phyloP scores from a whole-genome alignment of 495 filamentous ascomycete species.

The Daldinia vernicosa region DNA sequence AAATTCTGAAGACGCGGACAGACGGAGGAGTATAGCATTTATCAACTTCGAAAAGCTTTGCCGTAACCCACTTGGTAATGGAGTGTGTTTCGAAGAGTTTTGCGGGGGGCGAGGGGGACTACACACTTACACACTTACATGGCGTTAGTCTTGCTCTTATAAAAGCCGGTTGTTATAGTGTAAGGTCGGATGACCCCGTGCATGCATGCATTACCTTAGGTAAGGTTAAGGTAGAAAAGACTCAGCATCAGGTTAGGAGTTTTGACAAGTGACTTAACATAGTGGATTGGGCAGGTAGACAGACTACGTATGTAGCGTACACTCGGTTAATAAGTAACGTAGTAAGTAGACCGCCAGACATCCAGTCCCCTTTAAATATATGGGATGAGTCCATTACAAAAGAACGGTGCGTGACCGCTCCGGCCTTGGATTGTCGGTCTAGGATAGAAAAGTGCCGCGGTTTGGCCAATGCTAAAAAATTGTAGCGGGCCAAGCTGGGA shows the following conservation, averaged over 20 bases:
- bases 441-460: conserved; percentile 31
- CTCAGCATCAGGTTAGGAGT: not conserved
- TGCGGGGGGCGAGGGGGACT: conserved; percentile 5
- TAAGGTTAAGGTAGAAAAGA: conserved; percentile 1
- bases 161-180: not conserved
- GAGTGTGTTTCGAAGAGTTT: conserved; percentile 3
- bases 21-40: conserved; percentile 31
- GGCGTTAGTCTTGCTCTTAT: not conserved
- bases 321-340: conserved; percentile 7
- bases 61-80: conserved; percentile 13
- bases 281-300: conserved; percentile 4
- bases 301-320: conserved; percentile 1
- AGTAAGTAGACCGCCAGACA: conserved; percentile 32
- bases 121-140: not conserved
- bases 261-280: not conserved
- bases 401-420: conserved; percentile 39
- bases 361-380: conserved; percentile 16
- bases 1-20: conserved; percentile 26
- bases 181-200: not conserved
- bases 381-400: conserved; percentile 1
- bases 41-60: conserved; percentile 18
- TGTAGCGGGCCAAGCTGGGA: conserved; percentile 29
- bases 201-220: conserved; percentile 3
- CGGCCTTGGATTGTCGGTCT: conserved; percentile 31
- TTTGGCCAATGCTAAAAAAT: conserved; percentile 29